Percentiles rank a stretch among this genome's conserved stretches.
phyloP scores from a whole-genome alignment of 192 early-diverging fungal species.

The Gigaspora rosea region DNA sequence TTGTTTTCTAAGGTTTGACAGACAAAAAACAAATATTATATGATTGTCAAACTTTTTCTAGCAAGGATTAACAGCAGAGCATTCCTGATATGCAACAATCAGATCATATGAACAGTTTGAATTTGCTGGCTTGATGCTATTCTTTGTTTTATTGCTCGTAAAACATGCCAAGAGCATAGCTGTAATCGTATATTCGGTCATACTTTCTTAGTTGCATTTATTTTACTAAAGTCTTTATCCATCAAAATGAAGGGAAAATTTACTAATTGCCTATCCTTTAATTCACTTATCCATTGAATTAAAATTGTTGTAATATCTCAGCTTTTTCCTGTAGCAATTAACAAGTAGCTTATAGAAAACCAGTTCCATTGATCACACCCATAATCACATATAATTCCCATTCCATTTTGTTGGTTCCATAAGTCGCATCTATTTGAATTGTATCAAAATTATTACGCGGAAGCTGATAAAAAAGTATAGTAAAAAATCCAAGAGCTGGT shows the following conservation, averaged over 20 bases:
- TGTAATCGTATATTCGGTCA: not conserved
- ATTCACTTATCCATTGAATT: not conserved
- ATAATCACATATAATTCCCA: slow-evolving; percentile 17
- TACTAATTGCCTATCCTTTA: not conserved
- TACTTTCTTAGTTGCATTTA: slow-evolving; percentile 15
- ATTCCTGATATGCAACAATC: not conserved
- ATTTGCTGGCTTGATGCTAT: too few relatives aligned
- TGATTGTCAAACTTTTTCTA: not conserved
- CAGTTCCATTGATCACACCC: slow-evolving; percentile 8
- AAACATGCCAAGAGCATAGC: slow-evolving; percentile 10
- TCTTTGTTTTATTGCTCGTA: not conserved
- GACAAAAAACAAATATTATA: not conserved
- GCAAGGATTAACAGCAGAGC: not conserved
- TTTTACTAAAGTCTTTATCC: not conserved
- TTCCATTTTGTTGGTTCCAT: not conserved
- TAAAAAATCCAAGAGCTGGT: slow-evolving; percentile 18
- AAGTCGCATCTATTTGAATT: slow-evolving; percentile 12
- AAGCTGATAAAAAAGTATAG: not conserved
- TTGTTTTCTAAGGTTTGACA: too few relatives aligned
- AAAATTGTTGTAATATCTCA: not conserved
- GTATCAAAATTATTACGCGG: not conserved
- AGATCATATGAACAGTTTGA: not conserved
- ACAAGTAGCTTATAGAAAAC: slow-evolving; percentile 14
- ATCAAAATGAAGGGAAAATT: not conserved
- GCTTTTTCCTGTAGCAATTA: not conserved